Evolutionary conservation across 768 basidiomycete species (phyloP).

Genomic region (Crucibulum laeve): DNA sequence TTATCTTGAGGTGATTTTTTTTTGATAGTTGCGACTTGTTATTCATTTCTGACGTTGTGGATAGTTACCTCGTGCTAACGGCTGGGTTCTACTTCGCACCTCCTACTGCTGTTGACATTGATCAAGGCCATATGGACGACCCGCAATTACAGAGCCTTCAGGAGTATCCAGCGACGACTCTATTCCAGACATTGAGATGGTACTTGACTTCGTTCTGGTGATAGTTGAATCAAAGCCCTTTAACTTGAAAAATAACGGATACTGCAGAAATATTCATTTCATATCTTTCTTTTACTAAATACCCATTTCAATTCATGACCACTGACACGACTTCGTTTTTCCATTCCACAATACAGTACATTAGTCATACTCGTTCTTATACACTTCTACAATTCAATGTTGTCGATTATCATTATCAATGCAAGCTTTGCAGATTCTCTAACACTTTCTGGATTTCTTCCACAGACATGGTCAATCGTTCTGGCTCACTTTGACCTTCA

Average conservation of each 20-base stretch:
- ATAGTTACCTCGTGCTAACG: conserved; percentile 85
- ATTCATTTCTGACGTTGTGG: conserved; percentile 7
- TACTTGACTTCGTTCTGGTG: conserved; percentile 25
- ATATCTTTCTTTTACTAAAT: no score
- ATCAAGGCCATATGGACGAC: conserved; percentile 23
- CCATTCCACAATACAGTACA: background rate
- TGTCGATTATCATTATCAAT: conserved; percentile 28
- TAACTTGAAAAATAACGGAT: no score
- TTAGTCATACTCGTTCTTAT: conserved; percentile 1
- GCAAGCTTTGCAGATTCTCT: conserved; percentile 51
- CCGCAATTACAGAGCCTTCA: conserved; percentile 10
- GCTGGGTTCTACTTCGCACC: conserved; percentile 94
- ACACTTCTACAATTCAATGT: background rate
- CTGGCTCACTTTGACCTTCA: conserved; percentile 53
- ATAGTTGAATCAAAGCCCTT: conserved; percentile 8
- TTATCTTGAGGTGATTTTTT: conserved; percentile 77
- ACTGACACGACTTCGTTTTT: no score
- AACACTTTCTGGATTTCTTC: conserved; percentile 39
- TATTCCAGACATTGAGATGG: conserved; percentile 36
- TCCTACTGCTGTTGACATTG: conserved; percentile 31
- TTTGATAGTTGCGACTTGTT: background rate
- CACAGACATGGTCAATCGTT: conserved; percentile 44
- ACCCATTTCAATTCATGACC: no score
- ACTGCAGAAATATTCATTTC: no score
- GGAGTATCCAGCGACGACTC: conserved; percentile 32